Evolutionary conservation across 2,329 filamentous ascomycete species (phyloP), one percentile per base, ranked within the genome.

Genomic region (Talaromyces sp.): DNA sequence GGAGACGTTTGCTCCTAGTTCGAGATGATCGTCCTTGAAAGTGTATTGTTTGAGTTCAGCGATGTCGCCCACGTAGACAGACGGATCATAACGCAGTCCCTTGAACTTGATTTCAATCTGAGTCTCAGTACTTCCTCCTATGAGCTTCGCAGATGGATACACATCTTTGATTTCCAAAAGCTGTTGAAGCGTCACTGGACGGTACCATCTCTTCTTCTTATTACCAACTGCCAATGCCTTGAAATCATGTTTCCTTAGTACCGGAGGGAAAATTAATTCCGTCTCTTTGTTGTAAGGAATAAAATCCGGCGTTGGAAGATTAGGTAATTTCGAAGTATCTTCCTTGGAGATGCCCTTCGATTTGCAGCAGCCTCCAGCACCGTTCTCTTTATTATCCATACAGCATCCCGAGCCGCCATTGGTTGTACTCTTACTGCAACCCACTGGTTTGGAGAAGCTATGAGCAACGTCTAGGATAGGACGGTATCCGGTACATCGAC

Each of bases 41-140:
- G 82, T 84, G 74, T 92, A 98, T 69, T 93, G 90, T 13, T 92
- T 85, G 65, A 99, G 81, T 78, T 98, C 95, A 0, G 91, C 83
- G 66, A 99, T 97, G 72, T 99, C 95, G 11, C 94, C 93, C 10
- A 98, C 91, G 70, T 90, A 98, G 0, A 99, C 91, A 0, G 93
- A 97, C 1, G 91, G 88, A 3, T 90, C 89, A 74, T 98, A 98
- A 71, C 93, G 86, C 83, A 97, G 87, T 0, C 90, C 92, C 81
- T 98, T 98, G 85, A 99, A 98, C 79, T 97, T 97, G 80, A 96
- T 91, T 79, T 99, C 95, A 67, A 99, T 98, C 78, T 98, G 95
- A 0, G 94, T 98, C 78, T 99, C 95, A 2, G 93, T 96, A 75
- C 93, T 97, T 67, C 95, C 95, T 59, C 93, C 94, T 67, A 99